Evolutionary conservation across 2,329 filamentous ascomycete species (phyloP), one percentile per base, ranked within the genome.

Genomic region (Claviceps lovelessii): DNA sequence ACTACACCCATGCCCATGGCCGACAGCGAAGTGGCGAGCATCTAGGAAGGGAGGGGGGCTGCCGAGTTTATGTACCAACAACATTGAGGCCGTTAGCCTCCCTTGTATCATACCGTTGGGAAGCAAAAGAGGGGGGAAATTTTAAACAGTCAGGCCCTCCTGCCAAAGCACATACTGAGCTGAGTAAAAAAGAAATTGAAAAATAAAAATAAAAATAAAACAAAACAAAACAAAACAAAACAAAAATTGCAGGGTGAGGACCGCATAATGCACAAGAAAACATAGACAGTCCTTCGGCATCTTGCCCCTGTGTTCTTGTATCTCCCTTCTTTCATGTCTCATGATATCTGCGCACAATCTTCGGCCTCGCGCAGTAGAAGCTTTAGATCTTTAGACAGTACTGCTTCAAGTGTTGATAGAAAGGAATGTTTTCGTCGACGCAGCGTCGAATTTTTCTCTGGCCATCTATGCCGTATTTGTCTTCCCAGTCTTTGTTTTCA

Each of bases 331-430:
- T 44, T 33, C 11, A 13, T 23, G 23, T 23, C 37, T 39, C 31
- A 33, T 23, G 23, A 23, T 23, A 23, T 2, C 31, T 33, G 31
- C 31, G 31, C 31, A 33, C 9, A 33, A 33, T 33, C 31, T 6
- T 6, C 31, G 31, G 31, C 31, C 31, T 13, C 37, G 37, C 37
- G 11, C 37, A 39, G 11, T 33, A 23, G 31, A 33, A 33, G 31
- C 31, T n/a, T 42, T 68, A 81, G 58, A 80, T 72, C 68, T 80
- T 79, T 64, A 89, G 75, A 57, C 83, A 83, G 70, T 88, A 93
- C 63, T 81, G 77, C 77, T 86, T 90, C 68, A 93, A 72, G 66
- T 90, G 89, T 69, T 91, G 85, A 67, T 93, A 93, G 65, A 89
- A 78, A 52, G 76, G 74, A 50, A 87, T 72, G 63, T 89, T 90